Conservation (phyloP, 1,284 basidiomycete genomes). For the Austroboletus rostrupii region DNA sequence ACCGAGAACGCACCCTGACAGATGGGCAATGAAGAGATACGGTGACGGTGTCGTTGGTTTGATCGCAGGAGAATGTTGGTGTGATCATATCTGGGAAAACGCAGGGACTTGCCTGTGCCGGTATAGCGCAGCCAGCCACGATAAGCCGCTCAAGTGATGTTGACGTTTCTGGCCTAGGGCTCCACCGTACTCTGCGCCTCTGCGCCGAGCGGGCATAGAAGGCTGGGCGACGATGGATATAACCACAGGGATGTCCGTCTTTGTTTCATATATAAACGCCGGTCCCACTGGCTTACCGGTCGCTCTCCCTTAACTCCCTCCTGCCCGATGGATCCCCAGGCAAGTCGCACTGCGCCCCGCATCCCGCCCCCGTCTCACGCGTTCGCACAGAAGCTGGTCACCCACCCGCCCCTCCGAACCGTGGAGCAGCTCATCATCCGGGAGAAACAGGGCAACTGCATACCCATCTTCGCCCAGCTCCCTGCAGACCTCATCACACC, state of each 20-base stretch:
- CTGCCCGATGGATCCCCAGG: constrained; percentile 58
- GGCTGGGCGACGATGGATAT: background rate
- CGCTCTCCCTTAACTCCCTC: background rate
- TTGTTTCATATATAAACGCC: constrained; percentile 9
- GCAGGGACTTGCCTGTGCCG: too few species aligned
- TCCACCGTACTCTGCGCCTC: background rate
- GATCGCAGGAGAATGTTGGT: constrained; percentile 70
- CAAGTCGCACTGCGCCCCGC: constrained; percentile 26
- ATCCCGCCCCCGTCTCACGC: background rate
- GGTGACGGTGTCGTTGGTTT: constrained; percentile 56
- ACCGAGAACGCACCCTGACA: constrained; percentile 55
- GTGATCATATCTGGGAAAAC: constrained; percentile 60
- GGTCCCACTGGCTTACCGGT: background rate
- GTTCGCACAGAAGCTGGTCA: constrained; percentile 52
- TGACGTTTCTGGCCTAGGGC: background rate
- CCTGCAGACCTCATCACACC: constrained; percentile 97
- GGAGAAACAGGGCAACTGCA: constrained; percentile 83
- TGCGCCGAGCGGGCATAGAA: constrained; percentile 3
- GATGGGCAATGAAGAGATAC: constrained; percentile 72
- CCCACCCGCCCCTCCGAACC: constrained; percentile 62
- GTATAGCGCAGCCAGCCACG: background rate
- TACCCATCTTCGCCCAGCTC: constrained; percentile 90
- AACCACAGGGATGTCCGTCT: background rate
- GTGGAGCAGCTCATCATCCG: constrained; percentile 72
- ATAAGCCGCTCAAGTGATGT: background rate